Evolutionary conservation across 2,329 filamentous ascomycete species (phyloP), one percentile per base, ranked within the genome.

Genomic region (Colletotrichum sp.): DNA sequence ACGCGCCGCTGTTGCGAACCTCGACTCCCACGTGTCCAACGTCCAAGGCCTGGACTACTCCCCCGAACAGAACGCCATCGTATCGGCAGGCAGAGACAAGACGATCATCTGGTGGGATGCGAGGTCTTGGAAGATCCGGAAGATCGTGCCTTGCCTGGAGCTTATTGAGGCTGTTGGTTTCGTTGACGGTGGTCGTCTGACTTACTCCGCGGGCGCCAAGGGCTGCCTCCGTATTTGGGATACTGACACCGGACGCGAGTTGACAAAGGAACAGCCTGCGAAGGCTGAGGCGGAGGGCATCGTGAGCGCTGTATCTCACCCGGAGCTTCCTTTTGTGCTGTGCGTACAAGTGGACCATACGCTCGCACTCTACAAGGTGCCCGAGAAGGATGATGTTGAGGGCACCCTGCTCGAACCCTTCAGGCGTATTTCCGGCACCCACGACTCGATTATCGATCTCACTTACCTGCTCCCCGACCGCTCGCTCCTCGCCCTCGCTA

Each of bases 391-490:
- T 13, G 79, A 83, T 59, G 66, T 69, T 9, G 64, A 64, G n/a
- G 77, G 57, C 3, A 13, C 67, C 0, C 57, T 75, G 36, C 89
- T 82, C 80, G 87, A 85, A 82, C 94, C 86, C 1, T 90, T 95
- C 61, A 92, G 95, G 79, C 92, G 95, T 61, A 98, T 99, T 79
- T 98, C 96, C 6, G 98, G 97, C 69, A 98, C 97, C 8, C 96
- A 99, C 84, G 98, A 99, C 83, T 97, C 99, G 84, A 96, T 99
- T 69, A 98, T 99, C 79, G 98, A 99, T 82, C 87, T 99, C 39
- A 95, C 94, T 34, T 98, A 97, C 81, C 89, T 99, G 71, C 92
- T 97, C 3, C 92, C 93, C 0, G 93, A 98, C 80, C 92, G 92
- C 73, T 96, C 95, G 4, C 87, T 98, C 68, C 89, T 99, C 77